These are phyloP conservation scores for Claviceps capensis DNA, from an alignment of 2,329 filamentous ascomycete genomes.

Conservation along the genomic window DNA sequence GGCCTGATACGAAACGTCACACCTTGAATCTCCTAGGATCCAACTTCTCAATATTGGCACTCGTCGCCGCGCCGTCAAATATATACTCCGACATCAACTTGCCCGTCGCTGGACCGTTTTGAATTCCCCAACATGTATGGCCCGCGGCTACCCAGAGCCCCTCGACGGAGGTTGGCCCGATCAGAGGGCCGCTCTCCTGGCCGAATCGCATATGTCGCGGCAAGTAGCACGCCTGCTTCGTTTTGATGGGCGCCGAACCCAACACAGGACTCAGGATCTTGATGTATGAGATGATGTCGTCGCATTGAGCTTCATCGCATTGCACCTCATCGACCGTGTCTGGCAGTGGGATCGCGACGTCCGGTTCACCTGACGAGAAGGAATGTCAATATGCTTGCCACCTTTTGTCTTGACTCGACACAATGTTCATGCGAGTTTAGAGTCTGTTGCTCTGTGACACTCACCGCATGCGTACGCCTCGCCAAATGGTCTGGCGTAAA, in stretches of 20 bases:
- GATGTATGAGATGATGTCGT: constrained; percentile 76
- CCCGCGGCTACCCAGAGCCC: constrained; percentile 75
- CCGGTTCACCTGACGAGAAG: constrained; percentile 50
- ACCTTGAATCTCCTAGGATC: constrained; percentile 53
- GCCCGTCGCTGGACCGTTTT: constrained; percentile 83
- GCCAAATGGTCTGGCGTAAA: constrained; percentile 78
- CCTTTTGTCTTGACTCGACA: background rate
- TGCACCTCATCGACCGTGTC: constrained; percentile 60
- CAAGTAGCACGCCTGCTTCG: constrained; percentile 84
- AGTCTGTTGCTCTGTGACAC: constrained; percentile 7
- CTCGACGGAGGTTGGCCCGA: constrained; percentile 59
- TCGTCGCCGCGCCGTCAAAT: constrained; percentile 56
- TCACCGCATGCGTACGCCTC: constrained; percentile 86
- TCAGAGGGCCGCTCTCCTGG: constrained; percentile 53
- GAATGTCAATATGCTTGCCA: background rate
- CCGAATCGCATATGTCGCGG: constrained; percentile 57
- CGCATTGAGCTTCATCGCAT: constrained; percentile 62
- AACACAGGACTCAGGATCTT: constrained; percentile 51
- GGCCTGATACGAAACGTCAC: constrained; percentile 12
- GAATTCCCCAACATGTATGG: constrained; percentile 97
- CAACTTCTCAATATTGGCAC: constrained; percentile 50
- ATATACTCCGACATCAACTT: constrained; percentile 69
- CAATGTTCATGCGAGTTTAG: background rate
- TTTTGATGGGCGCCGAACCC: constrained; percentile 52
- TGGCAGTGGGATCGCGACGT: constrained; percentile 61